These are phyloP conservation scores for Pythium coloratum DNA, from an alignment of 352 stramenopile genomes.

Conservation along the genomic window DNA sequence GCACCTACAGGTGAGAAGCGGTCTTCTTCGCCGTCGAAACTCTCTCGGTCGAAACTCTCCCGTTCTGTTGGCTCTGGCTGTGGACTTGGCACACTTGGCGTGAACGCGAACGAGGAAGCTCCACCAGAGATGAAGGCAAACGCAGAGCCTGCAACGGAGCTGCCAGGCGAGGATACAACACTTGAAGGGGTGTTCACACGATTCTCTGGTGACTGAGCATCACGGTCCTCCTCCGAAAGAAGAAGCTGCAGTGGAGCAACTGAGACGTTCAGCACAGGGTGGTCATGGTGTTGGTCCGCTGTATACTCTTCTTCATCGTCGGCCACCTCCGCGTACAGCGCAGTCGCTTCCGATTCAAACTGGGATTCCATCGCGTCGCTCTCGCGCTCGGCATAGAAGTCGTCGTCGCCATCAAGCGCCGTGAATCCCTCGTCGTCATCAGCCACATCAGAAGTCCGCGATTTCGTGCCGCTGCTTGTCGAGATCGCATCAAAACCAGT, in stretches of 20 bases:
- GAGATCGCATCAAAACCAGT: background rate
- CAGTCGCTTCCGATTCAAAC: slow-evolving; percentile 9
- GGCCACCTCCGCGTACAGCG: slow-evolving; percentile 14
- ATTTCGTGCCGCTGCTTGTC: background rate
- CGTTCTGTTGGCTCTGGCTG: background rate
- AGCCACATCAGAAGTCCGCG: background rate
- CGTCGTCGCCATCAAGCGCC: background rate
- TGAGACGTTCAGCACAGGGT: background rate
- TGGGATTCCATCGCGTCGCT: background rate
- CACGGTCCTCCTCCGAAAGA: background rate
- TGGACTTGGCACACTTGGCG: background rate
- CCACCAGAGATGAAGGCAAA: slow-evolving; percentile 21
- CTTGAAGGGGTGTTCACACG: slow-evolving; percentile 14
- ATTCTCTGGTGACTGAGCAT: background rate
- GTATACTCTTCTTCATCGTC: background rate
- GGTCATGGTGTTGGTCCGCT: background rate
- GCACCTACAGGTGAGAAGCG: background rate
- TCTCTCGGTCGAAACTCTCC: background rate
- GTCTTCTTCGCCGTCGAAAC: background rate
- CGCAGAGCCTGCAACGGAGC: slow-evolving; percentile 19
- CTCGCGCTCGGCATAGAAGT: background rate
- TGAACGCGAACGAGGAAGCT: slow-evolving; percentile 9
- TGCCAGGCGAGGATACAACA: slow-evolving; percentile 16
- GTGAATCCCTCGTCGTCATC: background rate
- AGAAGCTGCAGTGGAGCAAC: background rate